Evolutionary conservation across 2,329 filamentous ascomycete species (phyloP), one percentile per base, ranked within the genome.

Genomic region (Beauveria sp.): DNA sequence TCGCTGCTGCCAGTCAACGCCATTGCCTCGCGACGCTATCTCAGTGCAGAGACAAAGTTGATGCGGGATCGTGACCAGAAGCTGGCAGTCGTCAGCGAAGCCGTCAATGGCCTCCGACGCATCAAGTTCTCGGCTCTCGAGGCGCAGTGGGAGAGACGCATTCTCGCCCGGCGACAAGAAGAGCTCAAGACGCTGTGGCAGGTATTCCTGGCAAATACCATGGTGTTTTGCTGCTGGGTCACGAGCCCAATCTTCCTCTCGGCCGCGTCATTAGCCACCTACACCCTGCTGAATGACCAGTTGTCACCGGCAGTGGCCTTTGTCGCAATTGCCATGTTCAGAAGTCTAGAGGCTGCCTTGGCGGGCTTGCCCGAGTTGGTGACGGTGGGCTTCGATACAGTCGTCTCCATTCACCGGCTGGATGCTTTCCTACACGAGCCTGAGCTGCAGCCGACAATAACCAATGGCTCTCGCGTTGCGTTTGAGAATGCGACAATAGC

Each of bases 121-220:
- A 91, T 93, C 75, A 93, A 93, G 69, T 92, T 93, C 67, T 88
- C 89, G 0, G 90, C 90, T 0, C 74, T 91, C 1, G 90, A 93
- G 72, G 75, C 77, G 18, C 84, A 89, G 66, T 93, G 90, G 90
- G 85, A 91, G 71, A 78, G 80, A n/a, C 88, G 87, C 64, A 89
- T 93, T 40, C 65, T 70, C 73, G 80, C 64, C 72, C 80, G 64
- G 83, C 80, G 90, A 68, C 81, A 86, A 46, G 82, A 80, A 48
- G 90, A 93, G 70, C 79, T 93, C 10, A 73, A 75, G 5, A 84
- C 83, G 24, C 80, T 90, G 34, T 90, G 88, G 85, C 79, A 76
- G 40, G 82, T 85, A 1, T 92, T 90, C 67, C 68, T 81, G 52
- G 82, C 80, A 43, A 88, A 92, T 68, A 80, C 83, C 3, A 77